Base-by-base conservation (phyloP, 805 yeast genomes). In the Starmera amethionina region DNA sequence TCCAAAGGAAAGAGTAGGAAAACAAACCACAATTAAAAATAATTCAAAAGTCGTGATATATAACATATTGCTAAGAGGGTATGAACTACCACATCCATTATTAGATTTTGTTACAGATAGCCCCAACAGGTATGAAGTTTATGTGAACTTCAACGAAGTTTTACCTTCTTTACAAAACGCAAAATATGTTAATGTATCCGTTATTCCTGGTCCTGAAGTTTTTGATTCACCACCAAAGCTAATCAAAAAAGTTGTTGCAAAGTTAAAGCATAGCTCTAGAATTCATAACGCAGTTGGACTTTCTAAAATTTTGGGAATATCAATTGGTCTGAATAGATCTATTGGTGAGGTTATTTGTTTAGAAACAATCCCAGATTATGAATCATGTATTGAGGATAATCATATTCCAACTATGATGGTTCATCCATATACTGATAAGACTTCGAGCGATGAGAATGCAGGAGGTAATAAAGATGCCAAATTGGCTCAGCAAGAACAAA, bases 281-380 rank as follows among this genome's bases (percentile, higher is more conserved):
- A 58, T 64, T 1, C 65, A 69, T 0, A 43, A 52, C 0, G 64
- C 65, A 27, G 73, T 71, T 9, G 82, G 77, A 0, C 48, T 84
- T 9, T 77, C 88, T 1, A 52, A 55, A 14, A 59, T 70, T 4
- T 60, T 82, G 30, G 68, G 84, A 0, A 59, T 69, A 16, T 77
- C 88, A 0, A 62, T 85, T 22, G 75, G 77, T 1, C 59, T 76
- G 1, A 71, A 70, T 30, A 52, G 55, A 7, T 49, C 65, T 1
- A 63, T 75, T 8, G 90, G 89, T 0, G 65, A 68, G 42, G 60
- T 75, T 27, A 59, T 82, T 4, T 63, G 71, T 4, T 46, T 86
- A 8, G 77, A 75, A 47, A 22, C 27, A 2, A 22, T 22, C 9
- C 61, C 71, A 10, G 65, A 77, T 0, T 43, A 58, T 6, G 58